A percentile compares a stretch with the other conserved stretches of the same genome.
phyloP scores from a whole-genome alignment of 371 early-diverging fungal genomes.

The Syncephalastrum sp. region DNA sequence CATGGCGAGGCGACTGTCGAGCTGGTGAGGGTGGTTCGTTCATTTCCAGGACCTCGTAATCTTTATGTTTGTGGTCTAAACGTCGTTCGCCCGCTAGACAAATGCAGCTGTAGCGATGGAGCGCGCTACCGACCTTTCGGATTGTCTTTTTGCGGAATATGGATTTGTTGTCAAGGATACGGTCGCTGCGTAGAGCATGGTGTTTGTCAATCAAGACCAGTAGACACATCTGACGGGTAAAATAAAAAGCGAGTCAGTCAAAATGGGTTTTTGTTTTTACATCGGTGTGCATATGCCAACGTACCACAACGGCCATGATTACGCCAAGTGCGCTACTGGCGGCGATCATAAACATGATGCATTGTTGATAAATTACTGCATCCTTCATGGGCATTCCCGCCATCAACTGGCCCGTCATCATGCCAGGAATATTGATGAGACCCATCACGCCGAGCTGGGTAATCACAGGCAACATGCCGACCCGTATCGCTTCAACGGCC shows the following conservation, averaged over 20 bases:
- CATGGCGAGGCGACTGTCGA: too few relatives aligned
- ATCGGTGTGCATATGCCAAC: slow-evolving; percentile 9
- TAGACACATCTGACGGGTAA: slow-evolving; percentile 47
- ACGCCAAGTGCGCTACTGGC: slow-evolving; percentile 69
- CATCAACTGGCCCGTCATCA: slow-evolving; percentile 90
- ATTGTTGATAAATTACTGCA: slow-evolving; percentile 81
- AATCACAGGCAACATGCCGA: slow-evolving; percentile 79
- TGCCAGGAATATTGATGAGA: slow-evolving; percentile 86
- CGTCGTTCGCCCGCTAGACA: too few relatives aligned
- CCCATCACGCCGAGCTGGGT: slow-evolving; percentile 85
- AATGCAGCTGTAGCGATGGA: too few relatives aligned
- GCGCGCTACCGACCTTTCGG: slow-evolving; percentile 2
- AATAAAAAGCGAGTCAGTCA: neutral
- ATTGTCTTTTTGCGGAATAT: slow-evolving; percentile 11
- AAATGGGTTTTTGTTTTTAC: slow-evolving; percentile 1
- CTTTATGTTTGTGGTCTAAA: too few relatives aligned
- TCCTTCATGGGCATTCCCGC: slow-evolving; percentile 79
- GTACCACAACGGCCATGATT: slow-evolving; percentile 59
- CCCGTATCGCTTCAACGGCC: slow-evolving; percentile 69
- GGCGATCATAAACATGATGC: slow-evolving; percentile 83
- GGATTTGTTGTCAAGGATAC: slow-evolving; percentile 35
- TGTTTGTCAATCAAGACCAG: slow-evolving; percentile 58
- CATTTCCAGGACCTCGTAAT: too few relatives aligned
- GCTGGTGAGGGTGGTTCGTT: too few relatives aligned
- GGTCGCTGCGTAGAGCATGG: slow-evolving; percentile 57